Conservation (phyloP, 495 filamentous ascomycete genomes). For the Lophiostoma macrostomum region DNA sequence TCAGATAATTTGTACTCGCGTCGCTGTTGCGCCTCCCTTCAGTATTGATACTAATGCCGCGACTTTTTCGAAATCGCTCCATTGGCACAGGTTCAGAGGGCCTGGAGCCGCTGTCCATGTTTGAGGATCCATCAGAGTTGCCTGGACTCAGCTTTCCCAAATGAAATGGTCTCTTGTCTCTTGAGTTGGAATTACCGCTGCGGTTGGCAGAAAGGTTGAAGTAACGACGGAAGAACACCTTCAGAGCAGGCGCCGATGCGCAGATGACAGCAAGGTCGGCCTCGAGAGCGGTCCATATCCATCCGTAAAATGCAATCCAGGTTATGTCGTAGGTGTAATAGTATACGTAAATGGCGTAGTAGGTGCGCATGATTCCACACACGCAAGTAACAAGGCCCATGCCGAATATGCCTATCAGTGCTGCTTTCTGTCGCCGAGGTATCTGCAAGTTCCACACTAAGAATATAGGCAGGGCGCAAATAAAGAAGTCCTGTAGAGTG, state of each 20-base stretch:
- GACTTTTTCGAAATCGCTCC: constrained; percentile 11
- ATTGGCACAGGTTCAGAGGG: constrained; percentile 1
- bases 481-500: constrained; percentile 33
- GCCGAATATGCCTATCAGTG: constrained; percentile 29
- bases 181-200: neutral
- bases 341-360: constrained; percentile 26
- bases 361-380: constrained; percentile 29
- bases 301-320: constrained; percentile 26
- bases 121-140: neutral
- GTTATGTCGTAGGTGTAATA: constrained; percentile 36
- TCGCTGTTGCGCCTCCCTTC: constrained; percentile 8
- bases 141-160: neutral
- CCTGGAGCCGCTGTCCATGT: neutral
- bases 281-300: constrained; percentile 36
- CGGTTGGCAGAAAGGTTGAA: constrained; percentile 22
- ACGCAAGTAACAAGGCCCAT: constrained; percentile 32
- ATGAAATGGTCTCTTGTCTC: neutral
- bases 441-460: constrained; percentile 35
- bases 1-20: constrained; percentile 6
- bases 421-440: constrained; percentile 32
- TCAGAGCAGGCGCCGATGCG: constrained; percentile 37
- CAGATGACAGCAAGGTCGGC: constrained; percentile 37
- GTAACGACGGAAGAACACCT: constrained; percentile 37
- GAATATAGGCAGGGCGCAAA: constrained; percentile 25
- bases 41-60: constrained; percentile 6